These are phyloP conservation scores for Phascolomyces articulosus DNA, from an alignment of 371 early-diverging fungal genomes.

Conservation along the genomic window DNA sequence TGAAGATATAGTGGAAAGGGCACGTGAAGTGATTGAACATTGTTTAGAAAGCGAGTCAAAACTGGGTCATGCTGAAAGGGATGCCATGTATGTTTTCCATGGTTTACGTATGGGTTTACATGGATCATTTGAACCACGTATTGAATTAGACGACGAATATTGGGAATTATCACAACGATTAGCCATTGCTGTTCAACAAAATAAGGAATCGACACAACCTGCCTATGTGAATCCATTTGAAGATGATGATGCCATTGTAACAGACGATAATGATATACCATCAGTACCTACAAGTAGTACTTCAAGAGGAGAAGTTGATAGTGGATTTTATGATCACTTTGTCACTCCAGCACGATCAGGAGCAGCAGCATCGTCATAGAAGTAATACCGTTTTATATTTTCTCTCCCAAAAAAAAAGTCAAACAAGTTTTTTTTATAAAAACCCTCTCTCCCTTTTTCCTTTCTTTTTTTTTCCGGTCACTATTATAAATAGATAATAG, in stretches of 20 bases:
- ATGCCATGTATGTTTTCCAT: slow-evolving; percentile 59
- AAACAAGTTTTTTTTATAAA: too few relatives aligned
- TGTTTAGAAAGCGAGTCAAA: slow-evolving; percentile 53
- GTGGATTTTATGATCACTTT: slow-evolving; percentile 25
- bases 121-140: slow-evolving; percentile 36
- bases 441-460: too few relatives aligned
- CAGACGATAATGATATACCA: slow-evolving; percentile 35
- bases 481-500: too few relatives aligned
- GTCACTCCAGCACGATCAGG: slow-evolving; percentile 4
- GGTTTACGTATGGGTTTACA: slow-evolving; percentile 40
- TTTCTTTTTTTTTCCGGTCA: too few relatives aligned
- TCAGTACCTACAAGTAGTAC: background rate
- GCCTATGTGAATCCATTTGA: slow-evolving; percentile 51
- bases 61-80: slow-evolving; percentile 46
- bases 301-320: slow-evolving; percentile 23
- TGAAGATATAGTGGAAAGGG: slow-evolving; percentile 31
- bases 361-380: slow-evolving; percentile 8
- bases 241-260: slow-evolving; percentile 44
- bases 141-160: slow-evolving; percentile 42
- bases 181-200: slow-evolving; percentile 23
- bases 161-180: slow-evolving; percentile 27
- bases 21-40: slow-evolving; percentile 39
- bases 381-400: background rate
- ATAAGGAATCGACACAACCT: slow-evolving; percentile 26
- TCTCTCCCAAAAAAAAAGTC: background rate